These are phyloP conservation scores for Bipolaris victoriae DNA, from an alignment of 2,329 filamentous ascomycete genomes.

Conservation along the genomic window DNA sequence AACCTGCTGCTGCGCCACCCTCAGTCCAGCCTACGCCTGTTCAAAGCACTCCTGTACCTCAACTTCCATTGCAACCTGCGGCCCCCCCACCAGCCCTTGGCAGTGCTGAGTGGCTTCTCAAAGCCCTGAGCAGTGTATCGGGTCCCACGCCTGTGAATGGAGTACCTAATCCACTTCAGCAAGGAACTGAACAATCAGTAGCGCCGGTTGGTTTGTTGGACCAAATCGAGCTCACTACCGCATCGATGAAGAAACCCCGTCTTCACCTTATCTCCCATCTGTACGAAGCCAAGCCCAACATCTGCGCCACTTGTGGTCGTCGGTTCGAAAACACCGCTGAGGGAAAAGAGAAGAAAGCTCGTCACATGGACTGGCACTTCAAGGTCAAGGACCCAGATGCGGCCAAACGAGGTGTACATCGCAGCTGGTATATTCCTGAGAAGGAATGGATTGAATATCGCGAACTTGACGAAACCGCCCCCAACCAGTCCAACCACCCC, in stretches of 20 bases:
- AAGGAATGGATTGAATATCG: constrained; percentile 91
- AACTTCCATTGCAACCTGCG: constrained; percentile 25
- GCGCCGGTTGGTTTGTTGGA: constrained; percentile 50
- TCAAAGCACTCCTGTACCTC: constrained; percentile 25
- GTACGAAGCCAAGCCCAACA: constrained; percentile 81
- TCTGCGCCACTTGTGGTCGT: constrained; percentile 89
- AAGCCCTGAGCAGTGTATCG: constrained; percentile 37
- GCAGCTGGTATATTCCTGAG: constrained; percentile 94
- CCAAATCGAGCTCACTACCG: constrained; percentile 66
- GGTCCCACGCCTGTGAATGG: constrained; percentile 36
- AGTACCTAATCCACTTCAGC: constrained; percentile 32
- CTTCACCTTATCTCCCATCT: constrained; percentile 75
- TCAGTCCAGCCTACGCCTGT: constrained; percentile 24
- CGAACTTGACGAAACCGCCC: constrained; percentile 72
- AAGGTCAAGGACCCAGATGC: constrained; percentile 88
- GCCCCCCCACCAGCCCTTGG: constrained; percentile 24
- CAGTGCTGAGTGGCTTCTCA: constrained; percentile 42
- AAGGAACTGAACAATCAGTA: constrained; percentile 37
- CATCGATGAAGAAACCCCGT: constrained; percentile 76
- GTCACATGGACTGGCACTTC: constrained; percentile 99
- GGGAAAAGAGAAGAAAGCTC: constrained; percentile 83
- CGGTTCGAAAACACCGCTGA: constrained; percentile 79
- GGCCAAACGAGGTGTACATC: constrained; percentile 83
- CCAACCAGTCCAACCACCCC: constrained; percentile 33
- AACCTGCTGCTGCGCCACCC: constrained; percentile 28